These are phyloP conservation scores for Gloeopeniophorella convolvens DNA, from an alignment of 768 basidiomycete genomes.

Conservation along the genomic window DNA sequence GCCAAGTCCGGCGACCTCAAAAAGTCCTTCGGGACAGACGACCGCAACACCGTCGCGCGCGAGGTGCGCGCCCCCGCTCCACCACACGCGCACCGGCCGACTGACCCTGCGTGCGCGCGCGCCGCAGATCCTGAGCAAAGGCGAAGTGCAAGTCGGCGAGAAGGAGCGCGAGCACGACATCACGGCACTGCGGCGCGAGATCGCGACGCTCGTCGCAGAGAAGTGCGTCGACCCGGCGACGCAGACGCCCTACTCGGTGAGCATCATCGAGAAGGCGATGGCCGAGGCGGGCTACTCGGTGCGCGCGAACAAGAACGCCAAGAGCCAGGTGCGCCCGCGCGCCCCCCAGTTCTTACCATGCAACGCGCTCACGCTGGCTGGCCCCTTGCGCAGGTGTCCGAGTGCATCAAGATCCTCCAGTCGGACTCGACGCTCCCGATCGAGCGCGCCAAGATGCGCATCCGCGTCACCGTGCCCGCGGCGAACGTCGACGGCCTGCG, in stretches of 20 bases:
- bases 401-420: conserved; percentile 81
- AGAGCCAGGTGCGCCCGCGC: conserved; percentile 66
- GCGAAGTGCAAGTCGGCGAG: conserved; percentile 94
- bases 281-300: conserved; percentile 90
- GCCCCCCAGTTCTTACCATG: neutral
- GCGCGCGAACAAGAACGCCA: conserved; percentile 82
- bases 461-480: conserved; percentile 70
- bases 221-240: conserved; percentile 94
- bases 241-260: conserved; percentile 83
- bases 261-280: conserved; percentile 98
- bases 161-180: conserved; percentile 92
- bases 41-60: conserved; percentile 65
- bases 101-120: no score
- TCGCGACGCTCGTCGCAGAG: conserved; percentile 89
- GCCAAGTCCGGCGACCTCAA: conserved; percentile 85
- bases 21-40: conserved; percentile 82
- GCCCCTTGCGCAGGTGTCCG: conserved; percentile 58
- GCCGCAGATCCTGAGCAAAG: conserved; percentile 83
- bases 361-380: neutral
- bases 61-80: conserved; percentile 46
- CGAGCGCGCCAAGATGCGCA: conserved; percentile 87
- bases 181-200: conserved; percentile 74
- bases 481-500: conserved; percentile 60
- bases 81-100: neutral
- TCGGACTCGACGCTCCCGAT: conserved; percentile 83